Percentiles rank a stretch among this genome's conserved stretches.
phyloP scores from a whole-genome alignment of 2,329 filamentous ascomycete genomes.

The Cladorrhinum sp. region DNA sequence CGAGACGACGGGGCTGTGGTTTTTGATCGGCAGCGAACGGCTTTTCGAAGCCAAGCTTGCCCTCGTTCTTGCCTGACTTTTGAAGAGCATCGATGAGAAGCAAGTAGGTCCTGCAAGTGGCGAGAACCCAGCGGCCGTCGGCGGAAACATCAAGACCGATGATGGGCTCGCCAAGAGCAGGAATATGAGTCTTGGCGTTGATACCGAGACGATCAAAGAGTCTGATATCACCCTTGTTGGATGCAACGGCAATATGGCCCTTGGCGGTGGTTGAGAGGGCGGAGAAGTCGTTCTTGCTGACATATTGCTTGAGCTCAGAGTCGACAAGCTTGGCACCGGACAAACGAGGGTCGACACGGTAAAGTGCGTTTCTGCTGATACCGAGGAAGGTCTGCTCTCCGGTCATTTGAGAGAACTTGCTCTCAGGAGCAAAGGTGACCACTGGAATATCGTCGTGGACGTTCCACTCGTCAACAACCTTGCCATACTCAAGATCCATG shows the following conservation, averaged over 20 bases:
- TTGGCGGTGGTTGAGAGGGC: constrained; percentile 92
- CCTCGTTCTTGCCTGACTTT: constrained; percentile 90
- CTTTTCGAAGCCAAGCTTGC: constrained; percentile 96
- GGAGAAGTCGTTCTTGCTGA: constrained; percentile 96
- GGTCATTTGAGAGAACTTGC: constrained; percentile 98
- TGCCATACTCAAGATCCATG: constrained; percentile 97
- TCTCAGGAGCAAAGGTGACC: constrained; percentile 88
- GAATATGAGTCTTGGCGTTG: constrained; percentile 95
- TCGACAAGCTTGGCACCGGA: constrained; percentile 91
- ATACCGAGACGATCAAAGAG: constrained; percentile 95
- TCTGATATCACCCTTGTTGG: constrained; percentile 94
- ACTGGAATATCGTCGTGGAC: constrained; percentile 95
- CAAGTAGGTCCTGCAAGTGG: constrained; percentile 90
- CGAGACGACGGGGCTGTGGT: constrained; percentile 86
- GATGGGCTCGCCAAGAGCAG: constrained; percentile 91
- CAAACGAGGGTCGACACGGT: constrained; percentile 87
- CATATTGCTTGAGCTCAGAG: constrained; percentile 89
- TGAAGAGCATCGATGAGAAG: constrained; percentile 90
- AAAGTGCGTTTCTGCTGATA: constrained; percentile 87
- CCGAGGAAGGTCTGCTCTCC: constrained; percentile 92
- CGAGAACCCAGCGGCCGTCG: constrained; percentile 92
- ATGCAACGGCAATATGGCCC: constrained; percentile 93
- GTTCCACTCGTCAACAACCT: constrained; percentile 98
- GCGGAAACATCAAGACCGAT: constrained; percentile 93
- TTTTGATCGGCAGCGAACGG: constrained; percentile 89